Evolutionary conservation across 768 basidiomycete species (phyloP).

Genomic region (Phlebiopsis flavidoalba): DNA sequence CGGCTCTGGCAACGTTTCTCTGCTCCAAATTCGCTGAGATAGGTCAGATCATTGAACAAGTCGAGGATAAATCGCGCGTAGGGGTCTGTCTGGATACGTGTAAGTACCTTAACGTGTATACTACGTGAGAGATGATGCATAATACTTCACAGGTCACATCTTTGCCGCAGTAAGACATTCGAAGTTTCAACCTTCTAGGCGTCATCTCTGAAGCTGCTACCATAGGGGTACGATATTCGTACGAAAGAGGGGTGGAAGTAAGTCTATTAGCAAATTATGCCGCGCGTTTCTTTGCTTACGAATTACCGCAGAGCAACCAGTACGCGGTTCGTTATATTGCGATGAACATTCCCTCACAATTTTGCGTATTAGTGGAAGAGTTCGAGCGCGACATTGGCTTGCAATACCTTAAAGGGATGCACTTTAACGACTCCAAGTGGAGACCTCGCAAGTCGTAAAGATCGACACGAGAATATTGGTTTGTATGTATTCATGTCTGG

Average conservation of each 20-base stretch:
- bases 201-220: not conserved
- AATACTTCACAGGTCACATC: constrained; percentile 50
- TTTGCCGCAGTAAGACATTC: constrained; percentile 59
- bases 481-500: constrained; percentile 40
- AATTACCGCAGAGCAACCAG: constrained; percentile 19
- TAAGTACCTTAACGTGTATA: constrained; percentile 22
- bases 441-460: constrained; percentile 56
- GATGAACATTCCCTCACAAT: not conserved
- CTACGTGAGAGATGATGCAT: not conserved
- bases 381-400: constrained; percentile 71
- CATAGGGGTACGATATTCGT: constrained; percentile 78
- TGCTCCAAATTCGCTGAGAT: constrained; percentile 69
- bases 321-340: not conserved
- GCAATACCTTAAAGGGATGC: constrained; percentile 74
- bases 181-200: not conserved
- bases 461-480: constrained; percentile 84
- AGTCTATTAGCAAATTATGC: constrained; percentile 23
- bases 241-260: constrained; percentile 69
- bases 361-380: constrained; percentile 40
- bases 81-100: constrained; percentile 88
- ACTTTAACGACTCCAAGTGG: constrained; percentile 83
- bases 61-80: constrained; percentile 69
- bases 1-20: constrained; percentile 72
- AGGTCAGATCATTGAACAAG: constrained; percentile 58
- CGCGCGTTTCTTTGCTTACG: not conserved